These are phyloP conservation scores for Aureobasidium lini DNA, from an alignment of 2,329 filamentous ascomycete species.

Conservation along the genomic window DNA sequence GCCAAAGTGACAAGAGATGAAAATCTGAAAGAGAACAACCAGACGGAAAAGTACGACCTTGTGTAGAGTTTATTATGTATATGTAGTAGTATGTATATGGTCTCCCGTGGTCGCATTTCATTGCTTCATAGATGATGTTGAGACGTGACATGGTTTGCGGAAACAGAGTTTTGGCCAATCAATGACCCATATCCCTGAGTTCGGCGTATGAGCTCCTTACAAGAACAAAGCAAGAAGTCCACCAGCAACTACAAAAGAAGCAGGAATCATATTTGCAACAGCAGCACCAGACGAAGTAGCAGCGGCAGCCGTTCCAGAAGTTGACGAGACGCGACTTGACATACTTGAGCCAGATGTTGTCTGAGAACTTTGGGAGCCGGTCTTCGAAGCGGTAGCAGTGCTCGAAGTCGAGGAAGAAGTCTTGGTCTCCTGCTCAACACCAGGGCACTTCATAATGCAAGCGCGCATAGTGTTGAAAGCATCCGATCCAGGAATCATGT, in stretches of 20 bases:
- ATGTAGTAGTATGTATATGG: no score
- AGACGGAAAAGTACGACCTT: no score
- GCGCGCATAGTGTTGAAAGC: constrained; percentile 23
- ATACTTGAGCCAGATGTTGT: no score
- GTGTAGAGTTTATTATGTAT: no score
- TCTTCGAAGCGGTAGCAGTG: not conserved
- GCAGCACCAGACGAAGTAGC: constrained; percentile 6
- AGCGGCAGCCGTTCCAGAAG: not conserved
- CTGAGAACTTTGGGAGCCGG: not conserved
- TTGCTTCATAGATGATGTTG: no score
- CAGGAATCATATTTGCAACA: not conserved
- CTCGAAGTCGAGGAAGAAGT: constrained; percentile 1
- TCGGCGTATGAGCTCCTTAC: not conserved
- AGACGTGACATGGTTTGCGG: no score
- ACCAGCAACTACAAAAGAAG: not conserved
- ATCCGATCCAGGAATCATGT: constrained; percentile 18
- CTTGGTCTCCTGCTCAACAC: constrained; percentile 19
- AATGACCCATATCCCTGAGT: no score
- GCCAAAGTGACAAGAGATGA: no score
- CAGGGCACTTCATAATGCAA: constrained; percentile 24
- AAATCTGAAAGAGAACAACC: no score
- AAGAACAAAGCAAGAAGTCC: not conserved
- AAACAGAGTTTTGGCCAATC: no score
- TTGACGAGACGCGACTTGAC: not conserved
- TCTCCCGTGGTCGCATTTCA: no score